Conservation (phyloP, 345 rosid species). For the Populus nigra region DNA sequence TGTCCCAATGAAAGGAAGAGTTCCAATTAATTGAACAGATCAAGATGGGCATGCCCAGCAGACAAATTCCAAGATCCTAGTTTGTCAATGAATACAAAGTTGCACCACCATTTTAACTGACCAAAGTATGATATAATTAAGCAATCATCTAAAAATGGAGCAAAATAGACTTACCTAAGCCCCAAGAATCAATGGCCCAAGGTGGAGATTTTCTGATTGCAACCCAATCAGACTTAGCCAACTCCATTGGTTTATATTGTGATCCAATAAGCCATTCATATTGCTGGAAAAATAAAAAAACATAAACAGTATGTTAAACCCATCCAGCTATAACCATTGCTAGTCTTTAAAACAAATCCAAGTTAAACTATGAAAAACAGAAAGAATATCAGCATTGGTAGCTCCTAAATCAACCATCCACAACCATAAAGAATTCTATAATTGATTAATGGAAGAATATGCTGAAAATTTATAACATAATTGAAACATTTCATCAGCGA, state of each 20-base stretch:
- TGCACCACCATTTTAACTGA: background rate
- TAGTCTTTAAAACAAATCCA: background rate
- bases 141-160: background rate
- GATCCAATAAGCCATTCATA: slow-evolving; percentile 93
- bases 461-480: background rate
- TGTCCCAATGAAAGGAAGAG: background rate
- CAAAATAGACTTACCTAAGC: slow-evolving; percentile 64
- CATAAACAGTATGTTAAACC: background rate
- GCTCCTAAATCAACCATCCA: background rate
- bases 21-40: background rate
- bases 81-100: background rate
- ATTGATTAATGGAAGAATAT: background rate
- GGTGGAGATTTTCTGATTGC: slow-evolving; percentile 90
- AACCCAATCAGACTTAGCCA: slow-evolving; percentile 87
- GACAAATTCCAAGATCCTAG: background rate
- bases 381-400: background rate
- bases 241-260: slow-evolving; percentile 90
- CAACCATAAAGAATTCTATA: background rate
- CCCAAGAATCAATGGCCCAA: slow-evolving; percentile 99
- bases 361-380: background rate
- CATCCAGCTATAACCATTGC: background rate
- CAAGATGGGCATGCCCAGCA: background rate
- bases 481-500: background rate
- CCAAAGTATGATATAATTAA: background rate
- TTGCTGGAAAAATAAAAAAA: slow-evolving; percentile 47